phyloP scores from a whole-genome alignment of 2,329 filamentous ascomycete species.

The Fusarium incarnatum region DNA sequence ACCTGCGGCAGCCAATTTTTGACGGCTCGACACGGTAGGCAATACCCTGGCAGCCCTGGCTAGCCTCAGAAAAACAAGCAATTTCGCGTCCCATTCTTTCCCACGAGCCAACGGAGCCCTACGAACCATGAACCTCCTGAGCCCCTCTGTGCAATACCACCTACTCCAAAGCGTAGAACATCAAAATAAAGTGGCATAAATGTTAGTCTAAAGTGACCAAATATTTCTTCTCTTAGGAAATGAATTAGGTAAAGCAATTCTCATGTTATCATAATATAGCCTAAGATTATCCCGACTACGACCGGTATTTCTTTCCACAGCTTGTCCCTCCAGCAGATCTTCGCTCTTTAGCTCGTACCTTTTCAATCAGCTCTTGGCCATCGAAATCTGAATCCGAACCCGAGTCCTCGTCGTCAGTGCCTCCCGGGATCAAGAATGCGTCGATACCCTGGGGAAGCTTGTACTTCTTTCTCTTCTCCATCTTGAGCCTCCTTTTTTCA shows the following conservation, averaged over 20 bases:
- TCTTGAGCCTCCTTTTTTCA: not conserved
- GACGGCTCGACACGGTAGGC: not conserved
- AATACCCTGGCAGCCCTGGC: not conserved
- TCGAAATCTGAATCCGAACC: conserved; percentile 20
- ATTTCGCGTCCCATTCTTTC: conserved; percentile 30
- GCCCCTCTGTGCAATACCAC: conserved; percentile 2
- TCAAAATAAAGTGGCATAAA: too few relatives aligned
- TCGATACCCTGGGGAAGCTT: conserved; percentile 30
- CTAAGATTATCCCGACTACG: not conserved
- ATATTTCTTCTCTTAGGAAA: too few relatives aligned
- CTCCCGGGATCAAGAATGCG: conserved; percentile 34
- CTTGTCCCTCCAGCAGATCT: conserved; percentile 29
- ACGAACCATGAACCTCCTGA: conserved; percentile 2
- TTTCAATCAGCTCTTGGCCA: conserved; percentile 22
- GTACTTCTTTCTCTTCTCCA: conserved; percentile 16
- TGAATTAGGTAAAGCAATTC: not conserved
- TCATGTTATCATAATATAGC: conserved; percentile 17
- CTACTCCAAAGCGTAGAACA: too few relatives aligned
- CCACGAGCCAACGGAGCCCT: not conserved
- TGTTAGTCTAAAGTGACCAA: too few relatives aligned
- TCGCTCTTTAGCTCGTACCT: conserved; percentile 28
- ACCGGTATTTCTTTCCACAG: conserved; percentile 20
- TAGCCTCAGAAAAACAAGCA: conserved; percentile 26
- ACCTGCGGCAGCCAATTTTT: not conserved
- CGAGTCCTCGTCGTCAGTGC: conserved; percentile 36